Evolutionary conservation across 202 grass and related monocot genomes (phyloP).

Genomic region (Schoenoplectus tabernaemontani): DNA sequence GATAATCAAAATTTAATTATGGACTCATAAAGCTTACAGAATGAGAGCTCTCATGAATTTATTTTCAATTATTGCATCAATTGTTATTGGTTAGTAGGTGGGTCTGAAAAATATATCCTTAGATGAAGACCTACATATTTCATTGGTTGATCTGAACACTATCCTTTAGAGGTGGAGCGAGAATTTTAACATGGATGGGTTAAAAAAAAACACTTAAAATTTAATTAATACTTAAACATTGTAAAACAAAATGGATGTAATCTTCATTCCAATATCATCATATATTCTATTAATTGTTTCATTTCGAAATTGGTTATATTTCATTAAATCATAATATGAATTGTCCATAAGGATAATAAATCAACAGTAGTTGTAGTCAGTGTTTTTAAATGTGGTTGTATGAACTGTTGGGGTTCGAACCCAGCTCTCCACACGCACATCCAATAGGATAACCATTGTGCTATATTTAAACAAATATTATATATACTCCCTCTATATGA

Average conservation of each 20-base stretch:
- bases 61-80: conserved; percentile 2
- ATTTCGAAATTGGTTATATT: not conserved
- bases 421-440: no score
- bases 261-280: not conserved
- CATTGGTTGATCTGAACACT: conserved; percentile 57
- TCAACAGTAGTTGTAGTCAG: not conserved
- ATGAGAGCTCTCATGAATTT: conserved; percentile 17
- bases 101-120: conserved; percentile 55
- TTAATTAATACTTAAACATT: not conserved
- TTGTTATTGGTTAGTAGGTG: conserved; percentile 33
- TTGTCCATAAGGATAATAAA: not conserved
- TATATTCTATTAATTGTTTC: not conserved
- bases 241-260: not conserved
- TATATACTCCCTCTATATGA: no score
- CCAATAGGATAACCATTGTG: no score
- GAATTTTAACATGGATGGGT: no score
- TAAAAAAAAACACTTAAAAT: not conserved
- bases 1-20: no score
- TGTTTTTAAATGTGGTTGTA: no score
- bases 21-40: conserved; percentile 26
- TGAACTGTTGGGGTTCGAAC: no score
- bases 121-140: conserved; percentile 49
- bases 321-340: not conserved
- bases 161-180: conserved; percentile 14
- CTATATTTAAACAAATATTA: no score